Evolutionary conservation across 345 rosid species (phyloP).

Genomic region (Linum lewisii): DNA sequence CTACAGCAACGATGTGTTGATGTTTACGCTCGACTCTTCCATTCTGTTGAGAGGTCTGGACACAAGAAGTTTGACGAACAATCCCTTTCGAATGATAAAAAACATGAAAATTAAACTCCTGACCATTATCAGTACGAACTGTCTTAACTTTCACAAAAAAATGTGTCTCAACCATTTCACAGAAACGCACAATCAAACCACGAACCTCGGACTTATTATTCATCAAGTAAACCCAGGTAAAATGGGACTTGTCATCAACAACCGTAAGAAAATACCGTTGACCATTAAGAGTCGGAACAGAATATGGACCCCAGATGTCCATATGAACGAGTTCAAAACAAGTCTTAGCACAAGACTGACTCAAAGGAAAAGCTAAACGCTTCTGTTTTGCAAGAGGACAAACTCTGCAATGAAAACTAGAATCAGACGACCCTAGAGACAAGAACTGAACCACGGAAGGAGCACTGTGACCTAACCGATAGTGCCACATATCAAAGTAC

Average conservation of each 20-base stretch:
- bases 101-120: not conserved
- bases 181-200: not conserved
- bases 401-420: not conserved
- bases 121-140: not conserved
- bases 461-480: not conserved
- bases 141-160: not conserved
- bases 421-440: not conserved
- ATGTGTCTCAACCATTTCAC: not conserved
- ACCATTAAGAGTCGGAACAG: not conserved
- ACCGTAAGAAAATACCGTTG: not conserved
- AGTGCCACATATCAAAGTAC: not conserved
- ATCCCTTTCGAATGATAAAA: not conserved
- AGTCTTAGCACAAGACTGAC: not conserved
- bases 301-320: not conserved
- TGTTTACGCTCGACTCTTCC: not conserved
- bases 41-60: not conserved
- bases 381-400: not conserved
- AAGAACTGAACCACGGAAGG: not conserved
- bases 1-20: not conserved
- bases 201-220: not conserved
- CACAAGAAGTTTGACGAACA: not conserved
- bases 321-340: not conserved
- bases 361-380: not conserved
- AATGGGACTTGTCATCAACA: not conserved
- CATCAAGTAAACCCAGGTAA: not conserved